Evolutionary conservation across 2,329 filamentous ascomycete genomes (phyloP).

Genomic region (Bimuria novae-zelandiae): DNA sequence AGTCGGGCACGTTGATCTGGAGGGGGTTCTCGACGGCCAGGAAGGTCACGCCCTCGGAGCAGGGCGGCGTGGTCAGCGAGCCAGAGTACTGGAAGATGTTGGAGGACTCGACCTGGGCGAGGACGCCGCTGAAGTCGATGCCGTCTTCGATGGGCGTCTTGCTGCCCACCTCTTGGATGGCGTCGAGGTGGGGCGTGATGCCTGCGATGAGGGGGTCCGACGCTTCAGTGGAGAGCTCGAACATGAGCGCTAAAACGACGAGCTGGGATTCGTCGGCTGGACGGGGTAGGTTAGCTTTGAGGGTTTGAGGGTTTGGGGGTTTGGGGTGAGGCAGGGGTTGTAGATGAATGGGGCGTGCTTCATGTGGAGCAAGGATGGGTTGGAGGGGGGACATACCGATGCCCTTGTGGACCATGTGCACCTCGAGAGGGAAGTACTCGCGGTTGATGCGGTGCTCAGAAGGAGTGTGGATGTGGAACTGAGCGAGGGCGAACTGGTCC

Average conservation of each 20-base stretch:
- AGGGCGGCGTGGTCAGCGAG: conserved; percentile 67
- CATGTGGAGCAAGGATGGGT: conserved; percentile 1
- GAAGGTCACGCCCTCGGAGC: conserved; percentile 61
- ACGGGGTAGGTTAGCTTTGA: conserved; percentile 4
- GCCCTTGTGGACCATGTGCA: conserved; percentile 64
- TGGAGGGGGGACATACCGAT: conserved; percentile 39
- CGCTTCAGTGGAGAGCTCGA: conserved; percentile 46
- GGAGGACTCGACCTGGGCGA: conserved; percentile 43
- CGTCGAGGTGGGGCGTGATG: conserved; percentile 41
- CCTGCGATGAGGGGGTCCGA: conserved; percentile 37
- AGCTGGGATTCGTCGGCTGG: conserved; percentile 42
- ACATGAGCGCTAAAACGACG: conserved; percentile 49
- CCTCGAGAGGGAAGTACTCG: conserved; percentile 54
- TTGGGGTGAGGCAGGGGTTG: neutral
- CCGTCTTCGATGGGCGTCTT: conserved; percentile 31
- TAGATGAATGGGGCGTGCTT: conserved; percentile 3
- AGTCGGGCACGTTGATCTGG: conserved; percentile 55
- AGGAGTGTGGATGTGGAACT: conserved; percentile 66
- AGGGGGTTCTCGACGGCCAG: conserved; percentile 57
- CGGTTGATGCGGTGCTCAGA: conserved; percentile 61
- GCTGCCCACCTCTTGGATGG: conserved; percentile 49
- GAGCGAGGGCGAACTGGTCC: conserved; percentile 51
- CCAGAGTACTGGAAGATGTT: conserved; percentile 59
- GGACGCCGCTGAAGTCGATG: conserved; percentile 53
- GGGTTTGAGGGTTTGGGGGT: neutral